These are phyloP conservation scores for Golubevia pallescens DNA, from an alignment of 1,284 basidiomycete species.

Conservation along the genomic window DNA sequence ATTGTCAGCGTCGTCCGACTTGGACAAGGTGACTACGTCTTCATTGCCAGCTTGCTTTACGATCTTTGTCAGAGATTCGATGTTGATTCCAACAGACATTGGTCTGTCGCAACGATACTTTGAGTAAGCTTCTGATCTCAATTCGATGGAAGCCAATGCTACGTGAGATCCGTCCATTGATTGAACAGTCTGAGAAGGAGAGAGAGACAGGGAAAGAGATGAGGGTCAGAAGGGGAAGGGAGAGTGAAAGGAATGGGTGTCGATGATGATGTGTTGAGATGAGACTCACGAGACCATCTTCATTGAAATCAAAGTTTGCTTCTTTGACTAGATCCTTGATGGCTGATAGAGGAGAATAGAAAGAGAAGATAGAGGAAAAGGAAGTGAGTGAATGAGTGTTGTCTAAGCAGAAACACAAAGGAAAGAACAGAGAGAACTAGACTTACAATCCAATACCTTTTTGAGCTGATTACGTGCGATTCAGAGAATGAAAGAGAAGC, in stretches of 20 bases:
- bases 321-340: conserved; percentile 97
- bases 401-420: background rate
- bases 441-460: conserved; percentile 43
- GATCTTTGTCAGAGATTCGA: conserved; percentile 89
- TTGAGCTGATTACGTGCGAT: conserved; percentile 39
- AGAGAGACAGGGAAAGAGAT: conserved; percentile 3
- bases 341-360: too few relatives aligned
- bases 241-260: background rate
- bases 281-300: conserved; percentile 84
- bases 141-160: conserved; percentile 86
- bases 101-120: conserved; percentile 91
- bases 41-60: conserved; percentile 97
- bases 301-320: conserved; percentile 96
- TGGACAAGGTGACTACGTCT: conserved; percentile 89
- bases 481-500: background rate
- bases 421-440: too few relatives aligned
- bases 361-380: too few relatives aligned
- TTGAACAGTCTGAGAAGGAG: conserved; percentile 68
- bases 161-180: conserved; percentile 99
- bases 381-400: too few relatives aligned
- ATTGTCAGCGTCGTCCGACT: conserved; percentile 87
- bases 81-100: conserved; percentile 70
- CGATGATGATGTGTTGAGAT: too few relatives aligned
- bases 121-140: conserved; percentile 61
- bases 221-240: background rate